Evolutionary conservation across 2,329 filamentous ascomycete genomes (phyloP).

Genomic region (Hirsutella minnesotensis): DNA sequence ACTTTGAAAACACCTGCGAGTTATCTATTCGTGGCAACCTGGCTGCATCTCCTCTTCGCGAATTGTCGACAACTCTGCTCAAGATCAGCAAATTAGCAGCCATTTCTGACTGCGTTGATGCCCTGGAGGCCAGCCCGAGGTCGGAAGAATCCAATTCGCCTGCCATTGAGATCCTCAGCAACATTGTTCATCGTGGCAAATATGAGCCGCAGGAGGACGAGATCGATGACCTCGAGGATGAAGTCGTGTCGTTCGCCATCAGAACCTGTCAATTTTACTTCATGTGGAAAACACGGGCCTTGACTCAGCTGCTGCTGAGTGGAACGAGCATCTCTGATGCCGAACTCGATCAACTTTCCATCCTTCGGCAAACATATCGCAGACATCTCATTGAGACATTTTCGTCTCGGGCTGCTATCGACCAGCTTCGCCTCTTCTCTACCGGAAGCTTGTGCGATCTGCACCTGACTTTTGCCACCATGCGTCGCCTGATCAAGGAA

Average conservation of each 20-base stretch:
- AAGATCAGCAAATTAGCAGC: constrained; percentile 73
- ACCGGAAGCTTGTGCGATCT: constrained; percentile 72
- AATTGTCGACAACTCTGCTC: constrained; percentile 61
- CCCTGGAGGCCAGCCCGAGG: constrained; percentile 53
- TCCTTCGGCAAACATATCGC: constrained; percentile 44
- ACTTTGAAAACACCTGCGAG: constrained; percentile 58
- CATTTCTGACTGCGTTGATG: constrained; percentile 65
- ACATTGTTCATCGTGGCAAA: constrained; percentile 62
- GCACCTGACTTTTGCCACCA: constrained; percentile 64
- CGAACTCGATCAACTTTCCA: constrained; percentile 48
- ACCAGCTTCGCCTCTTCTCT: constrained; percentile 66
- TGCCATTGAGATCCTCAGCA: constrained; percentile 58
- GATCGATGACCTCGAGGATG: constrained; percentile 66
- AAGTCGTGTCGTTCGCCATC: constrained; percentile 64
- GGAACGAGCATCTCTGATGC: constrained; percentile 42
- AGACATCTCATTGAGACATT: constrained; percentile 56
- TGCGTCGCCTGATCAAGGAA: constrained; percentile 44
- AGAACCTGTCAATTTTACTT: constrained; percentile 78
- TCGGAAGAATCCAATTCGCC: constrained; percentile 34
- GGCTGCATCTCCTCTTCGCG: constrained; percentile 49
- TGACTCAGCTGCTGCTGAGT: constrained; percentile 42
- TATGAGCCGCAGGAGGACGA: constrained; percentile 57
- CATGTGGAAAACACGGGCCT: constrained; percentile 72
- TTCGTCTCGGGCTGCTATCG: constrained; percentile 56
- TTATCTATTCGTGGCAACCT: constrained; percentile 62